Conservation (phyloP, 805 yeast species). For the Monosporozyma servazzii region DNA sequence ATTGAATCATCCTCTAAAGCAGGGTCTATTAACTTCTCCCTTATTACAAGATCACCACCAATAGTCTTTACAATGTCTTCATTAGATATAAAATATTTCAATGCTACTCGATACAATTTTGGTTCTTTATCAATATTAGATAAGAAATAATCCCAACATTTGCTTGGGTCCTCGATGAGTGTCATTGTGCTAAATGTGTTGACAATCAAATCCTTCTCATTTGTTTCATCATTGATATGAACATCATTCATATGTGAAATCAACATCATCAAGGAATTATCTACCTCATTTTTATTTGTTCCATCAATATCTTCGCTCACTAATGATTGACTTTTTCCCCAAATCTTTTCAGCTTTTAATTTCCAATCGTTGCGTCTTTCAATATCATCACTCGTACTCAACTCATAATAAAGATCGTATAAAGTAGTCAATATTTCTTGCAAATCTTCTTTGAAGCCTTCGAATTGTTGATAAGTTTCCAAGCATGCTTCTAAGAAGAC, state of each 20-base stretch:
- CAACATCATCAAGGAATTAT: slow-evolving; percentile 28
- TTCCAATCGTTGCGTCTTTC: slow-evolving; percentile 48
- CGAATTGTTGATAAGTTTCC: slow-evolving; percentile 66
- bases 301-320: slow-evolving; percentile 34
- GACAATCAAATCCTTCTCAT: slow-evolving; percentile 21
- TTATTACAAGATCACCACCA: slow-evolving; percentile 41
- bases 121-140: slow-evolving; percentile 51
- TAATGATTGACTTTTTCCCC: slow-evolving; percentile 37
- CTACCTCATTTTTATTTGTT: slow-evolving; percentile 12
- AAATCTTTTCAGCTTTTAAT: slow-evolving; percentile 48
- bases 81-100: slow-evolving; percentile 53
- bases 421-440: slow-evolving; percentile 68
- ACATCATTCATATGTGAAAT: slow-evolving; percentile 35
- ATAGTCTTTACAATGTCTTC: slow-evolving; percentile 42
- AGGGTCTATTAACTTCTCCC: slow-evolving; percentile 39
- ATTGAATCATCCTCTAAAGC: slow-evolving; percentile 46
- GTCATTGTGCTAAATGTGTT: slow-evolving; percentile 42
- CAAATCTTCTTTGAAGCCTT: slow-evolving; percentile 58
- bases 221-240: slow-evolving; percentile 27
- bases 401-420: slow-evolving; percentile 67
- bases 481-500: slow-evolving; percentile 87
- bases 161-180: slow-evolving; percentile 46
- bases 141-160: slow-evolving; percentile 48
- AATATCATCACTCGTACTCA: slow-evolving; percentile 36
- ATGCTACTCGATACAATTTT: slow-evolving; percentile 54